phyloP scores from a whole-genome alignment of 208 protist genomes.

The Crithidia sp. region DNA sequence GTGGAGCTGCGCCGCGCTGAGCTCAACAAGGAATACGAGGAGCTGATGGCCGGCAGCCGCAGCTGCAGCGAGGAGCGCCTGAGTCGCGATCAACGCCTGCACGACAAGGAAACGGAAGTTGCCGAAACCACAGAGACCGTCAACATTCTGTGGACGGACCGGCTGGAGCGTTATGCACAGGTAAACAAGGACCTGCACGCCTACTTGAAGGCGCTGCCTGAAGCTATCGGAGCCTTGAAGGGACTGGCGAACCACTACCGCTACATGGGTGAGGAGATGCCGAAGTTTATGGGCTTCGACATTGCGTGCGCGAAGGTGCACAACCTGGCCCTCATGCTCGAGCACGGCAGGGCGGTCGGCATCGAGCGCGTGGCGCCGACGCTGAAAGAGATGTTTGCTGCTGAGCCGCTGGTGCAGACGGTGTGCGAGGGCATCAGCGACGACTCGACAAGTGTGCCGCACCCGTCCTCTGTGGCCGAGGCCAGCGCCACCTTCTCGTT shows the following conservation, averaged over 20 bases:
- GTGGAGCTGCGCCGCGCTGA: slow-evolving; percentile 56
- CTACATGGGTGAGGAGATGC: slow-evolving; percentile 83
- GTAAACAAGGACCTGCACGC: slow-evolving; percentile 68
- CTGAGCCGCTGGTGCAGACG: slow-evolving; percentile 65
- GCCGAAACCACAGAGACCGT: slow-evolving; percentile 57
- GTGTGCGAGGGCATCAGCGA: slow-evolving; percentile 62
- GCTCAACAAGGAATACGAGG: slow-evolving; percentile 73
- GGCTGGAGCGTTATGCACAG: slow-evolving; percentile 70
- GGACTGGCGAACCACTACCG: slow-evolving; percentile 81
- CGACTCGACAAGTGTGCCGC: slow-evolving; percentile 22
- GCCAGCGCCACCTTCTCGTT: slow-evolving; percentile 69
- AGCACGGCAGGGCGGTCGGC: slow-evolving; percentile 54
- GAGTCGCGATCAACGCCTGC: slow-evolving; percentile 40
- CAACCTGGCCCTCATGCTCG: slow-evolving; percentile 70
- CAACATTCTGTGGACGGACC: slow-evolving; percentile 75
- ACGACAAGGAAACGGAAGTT: slow-evolving; percentile 42
- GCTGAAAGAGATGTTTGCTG: slow-evolving; percentile 62
- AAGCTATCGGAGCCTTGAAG: slow-evolving; percentile 70
- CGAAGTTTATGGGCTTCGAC: slow-evolving; percentile 80
- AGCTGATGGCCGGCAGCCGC: slow-evolving; percentile 47
- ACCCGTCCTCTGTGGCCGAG: slow-evolving; percentile 52
- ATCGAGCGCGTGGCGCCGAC: slow-evolving; percentile 57
- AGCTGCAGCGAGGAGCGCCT: slow-evolving; percentile 53
- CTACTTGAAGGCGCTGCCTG: slow-evolving; percentile 72
- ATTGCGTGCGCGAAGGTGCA: slow-evolving; percentile 83